phyloP scores from a whole-genome alignment of 768 basidiomycete genomes.

The Hericium rajendrae region DNA sequence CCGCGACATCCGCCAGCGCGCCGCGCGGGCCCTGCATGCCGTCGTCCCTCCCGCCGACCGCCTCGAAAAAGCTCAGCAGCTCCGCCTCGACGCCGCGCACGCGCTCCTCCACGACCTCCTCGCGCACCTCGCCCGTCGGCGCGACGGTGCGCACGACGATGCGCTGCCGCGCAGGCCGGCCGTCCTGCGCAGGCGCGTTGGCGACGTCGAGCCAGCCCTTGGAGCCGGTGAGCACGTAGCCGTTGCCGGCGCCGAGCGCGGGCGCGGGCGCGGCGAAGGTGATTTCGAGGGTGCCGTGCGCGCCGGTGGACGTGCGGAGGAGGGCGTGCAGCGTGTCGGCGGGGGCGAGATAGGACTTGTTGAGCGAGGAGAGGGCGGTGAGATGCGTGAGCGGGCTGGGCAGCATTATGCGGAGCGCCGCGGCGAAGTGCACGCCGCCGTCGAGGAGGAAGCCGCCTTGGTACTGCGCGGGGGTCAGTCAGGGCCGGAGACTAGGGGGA shows the following conservation, averaged over 20 bases:
- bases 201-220: constrained; percentile 47
- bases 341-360: constrained; percentile 62
- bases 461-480: too few species aligned
- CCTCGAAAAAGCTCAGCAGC: constrained; percentile 48
- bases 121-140: constrained; percentile 29
- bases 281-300: constrained; percentile 53
- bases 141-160: constrained; percentile 25
- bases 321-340: constrained; percentile 69
- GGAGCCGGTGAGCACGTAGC: constrained; percentile 49
- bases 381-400: constrained; percentile 43
- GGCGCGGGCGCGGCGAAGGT: constrained; percentile 50
- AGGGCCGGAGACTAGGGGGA: too few species aligned
- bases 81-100: constrained; percentile 47
- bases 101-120: constrained; percentile 40
- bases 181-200: constrained; percentile 2
- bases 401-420: constrained; percentile 52
- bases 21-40: constrained; percentile 50
- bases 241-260: constrained; percentile 18
- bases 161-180: neutral
- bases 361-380: constrained; percentile 57
- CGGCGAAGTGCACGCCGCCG: constrained; percentile 69
- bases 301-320: constrained; percentile 35
- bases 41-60: constrained; percentile 41
- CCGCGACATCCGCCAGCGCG: constrained; percentile 65
- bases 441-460: constrained; percentile 82